Percentiles rank a stretch among this genome's conserved stretches.
Conservation (phyloP, 768 basidiomycete species). For the Xerocomellus chrysenteron region DNA sequence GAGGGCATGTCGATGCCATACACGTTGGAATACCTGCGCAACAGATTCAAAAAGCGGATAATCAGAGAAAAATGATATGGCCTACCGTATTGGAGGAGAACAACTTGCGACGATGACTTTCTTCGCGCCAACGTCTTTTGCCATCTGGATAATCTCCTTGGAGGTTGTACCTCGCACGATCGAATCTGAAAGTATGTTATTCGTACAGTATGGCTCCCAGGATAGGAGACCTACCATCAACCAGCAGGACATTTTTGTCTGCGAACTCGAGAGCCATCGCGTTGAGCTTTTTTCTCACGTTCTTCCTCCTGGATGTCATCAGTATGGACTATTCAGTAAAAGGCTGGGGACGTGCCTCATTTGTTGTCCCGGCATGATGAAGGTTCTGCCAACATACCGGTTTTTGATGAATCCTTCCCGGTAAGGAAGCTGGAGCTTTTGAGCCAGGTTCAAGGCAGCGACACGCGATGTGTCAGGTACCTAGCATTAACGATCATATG, state of each 20-base stretch:
- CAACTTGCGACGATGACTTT: conserved; percentile 96
- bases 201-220: neutral
- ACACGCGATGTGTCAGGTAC: conserved; percentile 97
- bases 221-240: conserved; percentile 67
- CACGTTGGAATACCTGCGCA: conserved; percentile 78
- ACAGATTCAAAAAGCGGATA: conserved; percentile 1
- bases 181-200: conserved; percentile 60
- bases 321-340: neutral
- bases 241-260: conserved; percentile 88
- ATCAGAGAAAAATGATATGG: neutral
- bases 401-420: conserved; percentile 99
- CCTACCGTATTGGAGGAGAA: conserved; percentile 90
- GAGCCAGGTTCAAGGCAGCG: conserved; percentile 92
- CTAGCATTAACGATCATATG: conserved; percentile 34
- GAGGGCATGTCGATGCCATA: conserved; percentile 99
- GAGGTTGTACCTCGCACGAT: conserved; percentile 99
- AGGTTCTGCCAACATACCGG: conserved; percentile 95
- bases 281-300: conserved; percentile 92
- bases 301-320: conserved; percentile 65
- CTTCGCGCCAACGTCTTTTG: conserved; percentile 96
- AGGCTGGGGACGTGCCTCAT: conserved; percentile 58
- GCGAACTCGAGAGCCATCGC: conserved; percentile 98
- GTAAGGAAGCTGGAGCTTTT: conserved; percentile 86
- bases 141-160: conserved; percentile 99
- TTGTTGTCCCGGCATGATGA: conserved; percentile 99